These are phyloP conservation scores for Nannizziopsis arthrosporioides DNA, from an alignment of 2,329 filamentous ascomycete genomes.

Conservation along the genomic window DNA sequence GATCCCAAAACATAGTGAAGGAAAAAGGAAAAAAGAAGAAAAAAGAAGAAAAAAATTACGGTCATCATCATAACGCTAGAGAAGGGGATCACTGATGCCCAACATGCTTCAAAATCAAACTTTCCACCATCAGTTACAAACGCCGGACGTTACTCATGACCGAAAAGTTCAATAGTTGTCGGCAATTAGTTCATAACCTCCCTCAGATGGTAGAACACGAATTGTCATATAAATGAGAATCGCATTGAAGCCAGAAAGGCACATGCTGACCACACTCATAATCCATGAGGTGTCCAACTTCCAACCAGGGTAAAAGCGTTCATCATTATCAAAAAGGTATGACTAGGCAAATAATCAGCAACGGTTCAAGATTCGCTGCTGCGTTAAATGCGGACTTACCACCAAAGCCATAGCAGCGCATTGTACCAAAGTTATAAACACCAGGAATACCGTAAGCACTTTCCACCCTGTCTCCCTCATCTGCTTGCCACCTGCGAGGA, in stretches of 20 bases:
- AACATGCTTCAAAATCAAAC: no score
- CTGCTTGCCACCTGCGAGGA: conserved; percentile 66
- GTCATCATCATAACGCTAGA: no score
- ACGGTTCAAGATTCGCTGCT: not conserved
- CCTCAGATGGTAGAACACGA: conserved; percentile 62
- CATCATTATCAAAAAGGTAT: conserved; percentile 71
- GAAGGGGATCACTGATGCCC: no score
- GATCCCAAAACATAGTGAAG: no score
- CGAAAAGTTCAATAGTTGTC: conserved; percentile 18
- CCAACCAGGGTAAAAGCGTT: conserved; percentile 75
- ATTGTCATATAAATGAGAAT: conserved; percentile 54
- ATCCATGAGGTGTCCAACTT: conserved; percentile 67
- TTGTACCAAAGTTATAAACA: conserved; percentile 56
- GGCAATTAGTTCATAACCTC: conserved; percentile 70
- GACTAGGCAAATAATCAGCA: conserved; percentile 42
- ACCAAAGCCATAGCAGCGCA: conserved; percentile 70
- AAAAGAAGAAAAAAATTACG: no score
- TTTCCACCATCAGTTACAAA: no score
- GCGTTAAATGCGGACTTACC: conserved; percentile 44
- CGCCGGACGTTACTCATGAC: not conserved
- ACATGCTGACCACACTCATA: conserved; percentile 54
- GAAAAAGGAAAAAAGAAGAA: no score
- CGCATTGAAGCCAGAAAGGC: conserved; percentile 42
- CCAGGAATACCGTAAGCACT: conserved; percentile 55
- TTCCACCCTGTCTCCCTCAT: conserved; percentile 76